Percentiles rank a stretch among this genome's conserved stretches.
phyloP scores from a whole-genome alignment of 495 filamentous ascomycete species.

The Bathelium albidoporum region DNA sequence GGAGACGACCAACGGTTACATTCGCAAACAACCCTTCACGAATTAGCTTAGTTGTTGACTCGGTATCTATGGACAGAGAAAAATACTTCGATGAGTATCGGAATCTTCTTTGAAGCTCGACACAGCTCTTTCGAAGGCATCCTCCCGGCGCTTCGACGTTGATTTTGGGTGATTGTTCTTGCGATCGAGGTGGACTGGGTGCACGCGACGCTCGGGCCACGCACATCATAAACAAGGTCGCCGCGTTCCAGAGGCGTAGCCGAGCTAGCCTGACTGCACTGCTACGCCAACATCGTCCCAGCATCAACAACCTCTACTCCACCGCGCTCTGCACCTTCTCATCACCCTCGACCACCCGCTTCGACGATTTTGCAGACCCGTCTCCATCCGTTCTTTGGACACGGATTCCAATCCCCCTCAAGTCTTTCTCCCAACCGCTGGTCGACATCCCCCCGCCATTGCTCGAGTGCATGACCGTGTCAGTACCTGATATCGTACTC shows the following conservation, averaged over 20 bases:
- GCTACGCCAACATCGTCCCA: neutral
- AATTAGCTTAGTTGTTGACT: neutral
- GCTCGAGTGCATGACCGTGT: slow-evolving; percentile 3
- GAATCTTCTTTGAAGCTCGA: too few species aligned
- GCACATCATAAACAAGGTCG: neutral
- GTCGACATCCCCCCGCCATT: slow-evolving; percentile 4
- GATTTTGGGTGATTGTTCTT: neutral
- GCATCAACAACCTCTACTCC: slow-evolving; percentile 2
- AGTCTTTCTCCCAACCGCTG: neutral
- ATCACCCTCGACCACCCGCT: neutral
- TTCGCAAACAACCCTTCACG: neutral
- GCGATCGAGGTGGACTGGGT: neutral
- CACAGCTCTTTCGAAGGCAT: too few species aligned
- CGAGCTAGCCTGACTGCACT: neutral
- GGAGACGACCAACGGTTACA: neutral
- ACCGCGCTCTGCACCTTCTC: neutral
- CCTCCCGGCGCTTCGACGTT: neutral
- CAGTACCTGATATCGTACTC: slow-evolving; percentile 10
- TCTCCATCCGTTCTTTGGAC: slow-evolving; percentile 4
- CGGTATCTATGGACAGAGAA: too few species aligned
- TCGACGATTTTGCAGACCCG: neutral
- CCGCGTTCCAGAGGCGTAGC: slow-evolving; percentile 1
- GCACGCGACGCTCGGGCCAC: neutral
- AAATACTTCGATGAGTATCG: too few species aligned
- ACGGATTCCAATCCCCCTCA: neutral